These are phyloP conservation scores for Podila verticillata DNA, from an alignment of 192 early-diverging fungal species.

Conservation along the genomic window DNA sequence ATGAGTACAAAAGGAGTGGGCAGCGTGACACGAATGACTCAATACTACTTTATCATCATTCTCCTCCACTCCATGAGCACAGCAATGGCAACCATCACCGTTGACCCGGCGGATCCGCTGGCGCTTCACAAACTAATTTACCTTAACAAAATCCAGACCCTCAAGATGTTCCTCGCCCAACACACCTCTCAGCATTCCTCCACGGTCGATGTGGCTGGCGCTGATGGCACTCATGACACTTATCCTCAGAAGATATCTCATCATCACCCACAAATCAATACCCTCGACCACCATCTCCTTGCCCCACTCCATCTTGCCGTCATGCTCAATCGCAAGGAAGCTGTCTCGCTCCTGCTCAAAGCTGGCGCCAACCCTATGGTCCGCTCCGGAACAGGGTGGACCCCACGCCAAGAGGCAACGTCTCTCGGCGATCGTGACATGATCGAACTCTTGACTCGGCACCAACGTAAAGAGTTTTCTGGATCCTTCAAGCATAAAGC, in stretches of 20 bases:
- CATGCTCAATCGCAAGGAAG: constrained; percentile 46
- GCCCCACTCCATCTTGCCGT: constrained; percentile 44
- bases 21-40: too few relatives aligned
- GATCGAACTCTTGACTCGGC: constrained; percentile 36
- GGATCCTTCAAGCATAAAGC: constrained; percentile 43
- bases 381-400: constrained; percentile 48
- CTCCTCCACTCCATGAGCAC: too few relatives aligned
- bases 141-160: constrained; percentile 37
- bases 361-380: constrained; percentile 42
- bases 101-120: constrained; percentile 36
- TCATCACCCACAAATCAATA: constrained; percentile 31
- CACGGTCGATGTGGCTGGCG: not conserved
- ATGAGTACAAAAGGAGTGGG: too few relatives aligned
- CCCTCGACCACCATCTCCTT: constrained; percentile 36
- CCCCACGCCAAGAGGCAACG: constrained; percentile 37
- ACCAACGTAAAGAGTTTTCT: constrained; percentile 39
- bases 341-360: constrained; percentile 22
- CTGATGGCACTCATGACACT: not conserved
- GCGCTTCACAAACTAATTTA: constrained; percentile 45
- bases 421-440: constrained; percentile 39
- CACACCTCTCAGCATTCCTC: constrained; percentile 10
- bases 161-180: constrained; percentile 43
- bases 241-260: not conserved
- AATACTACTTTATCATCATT: too few relatives aligned
- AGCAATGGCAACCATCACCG: constrained; percentile 12